Percentiles rank a stretch among this genome's conserved stretches.
These are phyloP conservation scores for Letharia lupina DNA, from an alignment of 495 filamentous ascomycete genomes.

Conservation along the genomic window DNA sequence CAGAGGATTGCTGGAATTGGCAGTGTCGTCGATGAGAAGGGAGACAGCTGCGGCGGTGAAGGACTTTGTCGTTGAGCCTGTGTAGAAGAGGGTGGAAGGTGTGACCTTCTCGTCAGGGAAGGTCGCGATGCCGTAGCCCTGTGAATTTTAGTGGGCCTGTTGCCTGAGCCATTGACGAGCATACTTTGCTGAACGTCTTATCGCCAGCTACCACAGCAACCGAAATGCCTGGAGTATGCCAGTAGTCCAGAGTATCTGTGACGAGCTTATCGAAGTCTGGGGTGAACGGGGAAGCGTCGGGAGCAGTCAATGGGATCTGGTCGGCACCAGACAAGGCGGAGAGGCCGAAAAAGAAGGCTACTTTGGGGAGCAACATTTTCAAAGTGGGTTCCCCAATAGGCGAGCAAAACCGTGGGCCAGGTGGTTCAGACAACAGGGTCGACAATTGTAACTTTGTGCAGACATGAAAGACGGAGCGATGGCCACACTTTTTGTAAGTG, in stretches of 20 bases:
- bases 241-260: constrained; percentile 34
- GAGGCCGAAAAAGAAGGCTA: background rate
- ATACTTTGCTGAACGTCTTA: constrained; percentile 39
- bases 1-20: constrained; percentile 29
- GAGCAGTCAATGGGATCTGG: constrained; percentile 8
- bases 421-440: background rate
- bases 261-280: constrained; percentile 35
- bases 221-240: constrained; percentile 44
- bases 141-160: constrained; percentile 7
- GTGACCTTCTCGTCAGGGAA: constrained; percentile 37
- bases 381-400: background rate
- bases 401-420: background rate
- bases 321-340: background rate
- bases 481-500: too few relatives aligned
- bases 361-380: background rate
- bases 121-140: constrained; percentile 46
- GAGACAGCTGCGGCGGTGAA: constrained; percentile 45
- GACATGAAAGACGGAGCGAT: too few relatives aligned
- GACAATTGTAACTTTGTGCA: background rate
- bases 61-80: constrained; percentile 48
- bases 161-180: background rate
- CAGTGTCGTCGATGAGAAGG: constrained; percentile 37
- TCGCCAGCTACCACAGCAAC: constrained; percentile 42
- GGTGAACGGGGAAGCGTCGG: constrained; percentile 24
- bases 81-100: constrained; percentile 36